Evolutionary conservation across 2,329 filamentous ascomycete species (phyloP), one percentile per base, ranked within the genome.

Genomic region (Colletotrichum gloeosporioides): DNA sequence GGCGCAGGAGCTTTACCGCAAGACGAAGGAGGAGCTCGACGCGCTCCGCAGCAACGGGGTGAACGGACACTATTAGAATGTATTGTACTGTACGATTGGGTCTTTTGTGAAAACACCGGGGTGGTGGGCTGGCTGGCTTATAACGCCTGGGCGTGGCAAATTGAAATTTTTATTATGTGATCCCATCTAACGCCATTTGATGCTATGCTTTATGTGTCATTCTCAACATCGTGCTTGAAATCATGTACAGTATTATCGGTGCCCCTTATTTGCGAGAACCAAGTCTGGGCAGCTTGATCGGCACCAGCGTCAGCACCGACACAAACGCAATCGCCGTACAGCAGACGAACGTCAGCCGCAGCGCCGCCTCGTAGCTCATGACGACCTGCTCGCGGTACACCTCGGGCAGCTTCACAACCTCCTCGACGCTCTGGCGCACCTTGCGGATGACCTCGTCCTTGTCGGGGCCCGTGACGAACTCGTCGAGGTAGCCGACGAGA

Each of bases 1-100:
- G 86, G 96, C 95, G 8, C 97, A 99, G 86, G 96, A 98, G 78
- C 84, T 94, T 80, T 99, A 97, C 83, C 91, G 95, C 80, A 88
- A 87, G 78, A 91, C 92, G 75, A 95, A 91, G 85, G 95, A 96
- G 63, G 97, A 99, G 88, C 84, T 98, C 79, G 91, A 93, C 64
- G 87, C 85, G 70, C 86, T 98, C 79, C 84, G 81, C 53, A 80
- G 82, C 53, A 82, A 83, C 63, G 82, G 82, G 53, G 80, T 80
- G 18, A 82, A 83, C 44, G 70, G 71, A 18, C 67, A 66, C 62
- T 66, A 75, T 27, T 71, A 44, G 44, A 61, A 25, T 65, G 64
- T 76, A 53, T 32, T 53, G 64, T 73, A 73, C 18, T 64, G 63
- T 59, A 73, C 44, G 34, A 53, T 18, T 36, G 31, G n/a, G 25